Evolutionary conservation across 768 basidiomycete species (phyloP).

Genomic region (Tylopilus subfusipes): DNA sequence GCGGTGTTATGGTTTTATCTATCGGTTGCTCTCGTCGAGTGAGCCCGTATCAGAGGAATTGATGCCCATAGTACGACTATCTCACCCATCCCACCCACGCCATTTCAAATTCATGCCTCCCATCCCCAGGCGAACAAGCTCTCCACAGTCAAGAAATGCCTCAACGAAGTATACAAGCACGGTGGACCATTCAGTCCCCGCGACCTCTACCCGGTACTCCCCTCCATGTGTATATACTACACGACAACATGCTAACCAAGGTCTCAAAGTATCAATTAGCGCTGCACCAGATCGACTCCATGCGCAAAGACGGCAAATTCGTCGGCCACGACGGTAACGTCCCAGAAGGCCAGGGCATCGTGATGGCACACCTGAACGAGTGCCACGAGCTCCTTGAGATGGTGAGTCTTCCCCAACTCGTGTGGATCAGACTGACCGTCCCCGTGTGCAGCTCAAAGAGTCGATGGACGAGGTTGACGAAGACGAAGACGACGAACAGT

Average conservation of each 20-base stretch:
- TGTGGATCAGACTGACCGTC: not conserved
- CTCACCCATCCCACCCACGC: not conserved
- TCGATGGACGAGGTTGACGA: slow-evolving; percentile 72
- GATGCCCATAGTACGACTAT: slow-evolving; percentile 79
- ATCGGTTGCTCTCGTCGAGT: slow-evolving; percentile 86
- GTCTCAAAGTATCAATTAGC: slow-evolving; percentile 80
- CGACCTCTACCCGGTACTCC: slow-evolving; percentile 83
- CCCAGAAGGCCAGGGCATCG: slow-evolving; percentile 94
- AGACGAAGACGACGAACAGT: slow-evolving; percentile 41
- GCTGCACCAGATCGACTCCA: slow-evolving; percentile 89
- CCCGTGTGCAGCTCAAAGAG: slow-evolving; percentile 55
- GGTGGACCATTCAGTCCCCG: slow-evolving; percentile 90
- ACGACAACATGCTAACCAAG: slow-evolving; percentile 2
- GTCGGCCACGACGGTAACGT: slow-evolving; percentile 82
- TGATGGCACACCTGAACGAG: slow-evolving; percentile 94
- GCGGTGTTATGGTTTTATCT: slow-evolving; percentile 95
- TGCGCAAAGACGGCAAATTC: slow-evolving; percentile 93
- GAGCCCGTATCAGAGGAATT: slow-evolving; percentile 98
- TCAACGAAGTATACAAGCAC: slow-evolving; percentile 94
- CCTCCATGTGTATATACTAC: not conserved
- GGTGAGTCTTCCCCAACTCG: slow-evolving; percentile 42
- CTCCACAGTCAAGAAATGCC: slow-evolving; percentile 93
- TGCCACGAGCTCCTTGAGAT: slow-evolving; percentile 95
- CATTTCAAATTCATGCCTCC: not conserved
- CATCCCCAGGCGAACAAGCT: slow-evolving; percentile 84